Evolutionary conservation across 164 flowering plant species (phyloP), one percentile per base, ranked within the genome.

Genomic region (Cinnamomum micranthum): DNA sequence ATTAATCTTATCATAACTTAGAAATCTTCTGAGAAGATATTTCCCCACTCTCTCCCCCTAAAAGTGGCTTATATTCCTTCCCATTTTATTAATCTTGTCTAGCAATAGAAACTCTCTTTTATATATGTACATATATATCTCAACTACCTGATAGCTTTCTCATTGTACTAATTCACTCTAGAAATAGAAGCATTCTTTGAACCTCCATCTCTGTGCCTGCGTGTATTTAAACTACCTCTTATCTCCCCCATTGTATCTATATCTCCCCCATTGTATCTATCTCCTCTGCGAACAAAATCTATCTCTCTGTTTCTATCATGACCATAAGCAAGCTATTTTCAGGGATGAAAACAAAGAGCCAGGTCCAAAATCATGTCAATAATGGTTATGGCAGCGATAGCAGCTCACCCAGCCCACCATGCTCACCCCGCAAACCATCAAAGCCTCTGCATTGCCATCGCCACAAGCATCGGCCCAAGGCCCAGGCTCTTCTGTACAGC

Each of bases 341-440:
- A 74, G 66, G 80, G 69, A 79, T 82, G 84, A 79, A 79, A 68
- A 35, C 69, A 72, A 79, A 74, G 23, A 23, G 67, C 59, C 76
- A 73, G 41, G 70, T 23, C 27, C 76, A 74, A 3, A 75, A n/a
- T 67, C 68, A 64, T 63, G 50, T n/a, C 33, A 50, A 35, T 50
- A 80, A 77, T 74, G 82, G 84, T 12, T 20, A 60, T 72, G 65
- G 68, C 69, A 72, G 82, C 71, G 86, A 79, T 31, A 71, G 80
- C 75, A 71, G 81, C 71, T 80, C 89, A 3, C 76, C 87, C 0
- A 85, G 87, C 41, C 85, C 85, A 27, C 88, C 89, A 27, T 82
- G 81, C 3, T 85, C 91, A 1, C 89, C 89, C 2, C 87, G 74
- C 50, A 82, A 80, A 28, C 81, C 75, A 65, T 14, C 79, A 17